Evolutionary conservation across 2,329 filamentous ascomycete genomes (phyloP).

Genomic region (Hysterium pulicare): DNA sequence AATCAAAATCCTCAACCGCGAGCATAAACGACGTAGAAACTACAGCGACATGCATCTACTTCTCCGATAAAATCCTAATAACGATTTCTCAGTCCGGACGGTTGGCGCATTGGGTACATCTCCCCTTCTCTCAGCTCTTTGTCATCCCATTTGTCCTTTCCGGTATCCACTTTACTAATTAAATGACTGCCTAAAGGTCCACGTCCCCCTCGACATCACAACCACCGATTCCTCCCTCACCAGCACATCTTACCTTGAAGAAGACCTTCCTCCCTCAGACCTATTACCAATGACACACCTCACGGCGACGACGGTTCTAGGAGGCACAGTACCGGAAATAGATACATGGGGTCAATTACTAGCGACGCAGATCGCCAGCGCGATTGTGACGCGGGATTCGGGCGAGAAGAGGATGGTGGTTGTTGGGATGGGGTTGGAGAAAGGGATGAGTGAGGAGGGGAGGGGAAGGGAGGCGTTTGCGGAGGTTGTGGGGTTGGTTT

Average conservation of each 20-base stretch:
- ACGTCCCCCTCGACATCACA: constrained; percentile 71
- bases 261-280: constrained; percentile 30
- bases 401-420: constrained; percentile 58
- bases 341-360: constrained; percentile 85
- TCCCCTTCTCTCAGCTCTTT: constrained; percentile 5
- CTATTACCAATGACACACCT: constrained; percentile 76
- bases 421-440: constrained; percentile 55
- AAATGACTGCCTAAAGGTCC: constrained; percentile 58
- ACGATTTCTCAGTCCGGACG: constrained; percentile 83
- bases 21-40: constrained; percentile 67
- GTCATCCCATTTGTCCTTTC: constrained; percentile 16
- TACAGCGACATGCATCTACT: constrained; percentile 68
- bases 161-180: constrained; percentile 16
- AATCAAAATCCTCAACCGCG: constrained; percentile 54
- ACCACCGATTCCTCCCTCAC: constrained; percentile 62
- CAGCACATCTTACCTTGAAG: constrained; percentile 38
- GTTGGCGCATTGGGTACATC: constrained; percentile 82
- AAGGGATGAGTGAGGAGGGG: constrained; percentile 50
- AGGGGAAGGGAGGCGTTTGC: constrained; percentile 40
- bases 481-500: constrained; percentile 42
- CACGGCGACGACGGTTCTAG: constrained; percentile 82
- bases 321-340: constrained; percentile 72
- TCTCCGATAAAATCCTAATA: constrained; percentile 86
- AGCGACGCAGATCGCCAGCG: constrained; percentile 82
- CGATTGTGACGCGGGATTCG: constrained; percentile 68